Conservation (phyloP, 495 filamentous ascomycete genomes). For the Lasiosphaeris hirsuta region DNA sequence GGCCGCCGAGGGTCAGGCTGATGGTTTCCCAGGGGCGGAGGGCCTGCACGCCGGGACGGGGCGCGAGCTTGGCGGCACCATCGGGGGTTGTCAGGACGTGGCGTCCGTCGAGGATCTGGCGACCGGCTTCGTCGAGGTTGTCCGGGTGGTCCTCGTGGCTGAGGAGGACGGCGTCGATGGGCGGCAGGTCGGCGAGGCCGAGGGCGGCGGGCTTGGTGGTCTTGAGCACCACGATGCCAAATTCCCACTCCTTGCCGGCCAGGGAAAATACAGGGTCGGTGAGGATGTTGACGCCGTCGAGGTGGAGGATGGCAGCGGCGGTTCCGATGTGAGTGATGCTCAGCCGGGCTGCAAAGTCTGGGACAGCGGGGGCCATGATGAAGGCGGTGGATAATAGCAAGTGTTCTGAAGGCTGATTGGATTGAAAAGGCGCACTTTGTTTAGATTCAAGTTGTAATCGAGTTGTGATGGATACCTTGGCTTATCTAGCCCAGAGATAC, state of each 20-base stretch:
- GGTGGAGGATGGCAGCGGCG: slow-evolving; percentile 48
- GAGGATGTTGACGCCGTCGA: slow-evolving; percentile 46
- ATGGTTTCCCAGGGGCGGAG: slow-evolving; percentile 29
- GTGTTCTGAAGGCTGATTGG: neutral
- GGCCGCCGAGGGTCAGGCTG: slow-evolving; percentile 21
- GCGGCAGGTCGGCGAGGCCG: slow-evolving; percentile 38
- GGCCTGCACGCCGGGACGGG: slow-evolving; percentile 42
- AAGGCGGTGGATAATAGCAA: neutral
- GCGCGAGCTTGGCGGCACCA: slow-evolving; percentile 42
- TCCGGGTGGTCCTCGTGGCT: slow-evolving; percentile 56
- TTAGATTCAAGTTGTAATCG: neutral
- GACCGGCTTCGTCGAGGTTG: slow-evolving; percentile 47
- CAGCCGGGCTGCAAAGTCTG: slow-evolving; percentile 14
- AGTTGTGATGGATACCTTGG: too few relatives aligned
- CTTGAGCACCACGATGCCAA: slow-evolving; percentile 31
- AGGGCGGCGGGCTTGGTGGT: slow-evolving; percentile 36
- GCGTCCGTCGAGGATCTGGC: slow-evolving; percentile 45
- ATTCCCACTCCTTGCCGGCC: slow-evolving; percentile 37
- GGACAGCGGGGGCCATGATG: slow-evolving; percentile 14
- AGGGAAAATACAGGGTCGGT: slow-evolving; percentile 56
- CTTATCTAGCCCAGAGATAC: too few relatives aligned
- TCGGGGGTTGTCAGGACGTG: slow-evolving; percentile 50
- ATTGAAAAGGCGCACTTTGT: neutral
- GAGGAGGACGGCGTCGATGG: slow-evolving; percentile 51
- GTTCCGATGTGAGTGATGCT: slow-evolving; percentile 49